These are phyloP conservation scores for Microdochium bolleyi DNA, from an alignment of 2,329 filamentous ascomycete species.

Conservation along the genomic window DNA sequence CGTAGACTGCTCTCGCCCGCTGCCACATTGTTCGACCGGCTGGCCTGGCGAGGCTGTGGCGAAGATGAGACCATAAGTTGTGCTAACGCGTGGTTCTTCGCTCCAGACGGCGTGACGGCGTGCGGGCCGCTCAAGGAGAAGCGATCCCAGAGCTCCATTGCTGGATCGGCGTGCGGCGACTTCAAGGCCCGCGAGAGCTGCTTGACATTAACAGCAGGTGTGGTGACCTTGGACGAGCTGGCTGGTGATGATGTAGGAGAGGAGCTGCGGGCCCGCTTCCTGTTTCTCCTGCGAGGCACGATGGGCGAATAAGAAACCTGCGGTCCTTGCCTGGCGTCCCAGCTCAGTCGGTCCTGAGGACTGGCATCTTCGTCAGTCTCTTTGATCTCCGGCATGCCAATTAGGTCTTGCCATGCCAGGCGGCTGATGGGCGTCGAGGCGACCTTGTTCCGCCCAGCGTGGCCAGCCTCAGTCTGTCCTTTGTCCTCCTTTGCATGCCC, in stretches of 20 bases:
- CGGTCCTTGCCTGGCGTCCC: constrained; percentile 44
- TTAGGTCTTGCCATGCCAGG: constrained; percentile 50
- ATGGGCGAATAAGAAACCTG: constrained; percentile 35
- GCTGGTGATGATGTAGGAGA: constrained; percentile 65
- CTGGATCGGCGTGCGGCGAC: constrained; percentile 64
- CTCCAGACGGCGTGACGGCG: neutral
- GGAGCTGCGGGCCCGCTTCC: constrained; percentile 66
- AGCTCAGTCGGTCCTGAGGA: constrained; percentile 53
- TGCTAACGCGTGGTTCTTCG: constrained; percentile 39
- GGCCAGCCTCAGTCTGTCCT: constrained; percentile 7
- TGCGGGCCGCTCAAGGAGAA: constrained; percentile 46
- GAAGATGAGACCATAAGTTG: constrained; percentile 66
- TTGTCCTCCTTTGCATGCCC: constrained; percentile 2
- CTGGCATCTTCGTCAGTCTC: constrained; percentile 41
- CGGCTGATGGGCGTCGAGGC: constrained; percentile 41
- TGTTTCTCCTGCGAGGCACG: constrained; percentile 39
- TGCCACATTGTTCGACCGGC: constrained; percentile 23
- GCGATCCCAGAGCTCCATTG: constrained; percentile 69
- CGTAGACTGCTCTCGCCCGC: constrained; percentile 40
- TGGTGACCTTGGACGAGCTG: constrained; percentile 28
- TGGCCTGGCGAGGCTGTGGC: constrained; percentile 46
- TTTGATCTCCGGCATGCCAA: constrained; percentile 33
- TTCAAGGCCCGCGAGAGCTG: constrained; percentile 50
- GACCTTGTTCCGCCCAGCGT: constrained; percentile 12
- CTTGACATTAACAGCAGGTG: constrained; percentile 47